Conservation (phyloP, 768 basidiomycete species). For the Crepidotus variabilis region DNA sequence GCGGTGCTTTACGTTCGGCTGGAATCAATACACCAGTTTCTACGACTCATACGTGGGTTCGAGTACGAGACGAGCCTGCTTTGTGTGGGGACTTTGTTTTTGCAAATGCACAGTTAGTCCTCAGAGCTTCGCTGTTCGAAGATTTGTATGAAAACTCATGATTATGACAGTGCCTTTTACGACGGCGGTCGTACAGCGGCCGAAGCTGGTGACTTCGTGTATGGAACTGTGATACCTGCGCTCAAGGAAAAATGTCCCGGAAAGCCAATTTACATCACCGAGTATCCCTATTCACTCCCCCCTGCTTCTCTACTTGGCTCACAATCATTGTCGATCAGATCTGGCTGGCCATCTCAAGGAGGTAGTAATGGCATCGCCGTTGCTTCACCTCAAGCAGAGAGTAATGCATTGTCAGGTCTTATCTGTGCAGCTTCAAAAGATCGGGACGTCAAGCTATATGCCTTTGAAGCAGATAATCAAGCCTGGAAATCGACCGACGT, state of each 20-base stretch:
- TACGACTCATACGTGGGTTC: constrained; percentile 36
- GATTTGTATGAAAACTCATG: constrained; percentile 4
- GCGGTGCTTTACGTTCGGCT: constrained; percentile 30
- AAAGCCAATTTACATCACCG: constrained; percentile 34
- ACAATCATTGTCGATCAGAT: constrained; percentile 14
- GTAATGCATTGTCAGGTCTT: constrained; percentile 27
- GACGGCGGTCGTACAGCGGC: constrained; percentile 27
- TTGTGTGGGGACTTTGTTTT: constrained; percentile 36
- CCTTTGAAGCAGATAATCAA: constrained; percentile 39
- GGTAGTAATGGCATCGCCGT: constrained; percentile 22
- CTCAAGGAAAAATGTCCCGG: constrained; percentile 32
- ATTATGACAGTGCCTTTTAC: constrained; percentile 28
- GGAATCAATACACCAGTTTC: constrained; percentile 34
- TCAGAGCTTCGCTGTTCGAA: neutral
- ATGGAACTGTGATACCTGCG: constrained; percentile 32
- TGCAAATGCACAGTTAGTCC: constrained; percentile 37
- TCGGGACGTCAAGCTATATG: constrained; percentile 30
- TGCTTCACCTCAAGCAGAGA: constrained; percentile 28
- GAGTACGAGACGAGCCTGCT: constrained; percentile 26
- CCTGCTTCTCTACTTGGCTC: neutral
- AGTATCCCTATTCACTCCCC: constrained; percentile 21
- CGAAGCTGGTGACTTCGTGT: constrained; percentile 33
- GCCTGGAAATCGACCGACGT: constrained; percentile 34
- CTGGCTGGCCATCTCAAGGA: constrained; percentile 40
- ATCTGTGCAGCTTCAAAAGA: constrained; percentile 33